Conservation (phyloP, 495 filamentous ascomycete species). For the Talaromyces proteolyticus region DNA sequence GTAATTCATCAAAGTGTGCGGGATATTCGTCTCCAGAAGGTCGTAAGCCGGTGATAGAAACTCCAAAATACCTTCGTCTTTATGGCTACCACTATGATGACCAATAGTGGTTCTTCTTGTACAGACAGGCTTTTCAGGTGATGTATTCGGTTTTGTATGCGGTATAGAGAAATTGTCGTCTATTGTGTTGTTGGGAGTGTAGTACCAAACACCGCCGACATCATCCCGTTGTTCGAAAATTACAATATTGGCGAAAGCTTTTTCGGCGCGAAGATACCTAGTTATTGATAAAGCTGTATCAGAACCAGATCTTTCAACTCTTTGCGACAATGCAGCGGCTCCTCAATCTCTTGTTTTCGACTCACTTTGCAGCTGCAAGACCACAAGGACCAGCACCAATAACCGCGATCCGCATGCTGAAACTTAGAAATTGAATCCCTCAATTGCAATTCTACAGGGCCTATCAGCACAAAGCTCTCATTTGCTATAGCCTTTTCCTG, state of each 20-base stretch:
- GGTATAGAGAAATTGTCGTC: conserved; percentile 12
- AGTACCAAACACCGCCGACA: conserved; percentile 82
- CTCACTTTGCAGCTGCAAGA: conserved; percentile 36
- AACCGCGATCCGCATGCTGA: conserved; percentile 22
- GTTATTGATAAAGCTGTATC: too few species aligned
- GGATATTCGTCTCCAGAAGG: conserved; percentile 78
- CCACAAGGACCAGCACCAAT: conserved; percentile 43
- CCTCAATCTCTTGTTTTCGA: not conserved
- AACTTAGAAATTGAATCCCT: not conserved
- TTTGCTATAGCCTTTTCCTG: not conserved
- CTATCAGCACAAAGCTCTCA: not conserved
- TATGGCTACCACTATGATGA: not conserved
- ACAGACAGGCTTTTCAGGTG: conserved; percentile 31
- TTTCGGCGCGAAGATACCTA: conserved; percentile 72
- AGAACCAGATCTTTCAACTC: not conserved
- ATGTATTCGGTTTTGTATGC: conserved; percentile 38
- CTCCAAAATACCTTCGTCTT: conserved; percentile 12
- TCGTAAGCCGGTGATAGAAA: conserved; percentile 78
- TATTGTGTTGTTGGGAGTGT: conserved; percentile 17
- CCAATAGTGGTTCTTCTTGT: not conserved
- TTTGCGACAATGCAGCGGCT: not conserved
- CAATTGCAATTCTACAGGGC: not conserved
- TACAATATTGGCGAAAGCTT: conserved; percentile 61
- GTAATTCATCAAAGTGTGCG: conserved; percentile 73
- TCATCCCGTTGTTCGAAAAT: conserved; percentile 75